Evolutionary conservation across 331 rosid genomes (phyloP).

Genomic region (Telfairia occidentalis): DNA sequence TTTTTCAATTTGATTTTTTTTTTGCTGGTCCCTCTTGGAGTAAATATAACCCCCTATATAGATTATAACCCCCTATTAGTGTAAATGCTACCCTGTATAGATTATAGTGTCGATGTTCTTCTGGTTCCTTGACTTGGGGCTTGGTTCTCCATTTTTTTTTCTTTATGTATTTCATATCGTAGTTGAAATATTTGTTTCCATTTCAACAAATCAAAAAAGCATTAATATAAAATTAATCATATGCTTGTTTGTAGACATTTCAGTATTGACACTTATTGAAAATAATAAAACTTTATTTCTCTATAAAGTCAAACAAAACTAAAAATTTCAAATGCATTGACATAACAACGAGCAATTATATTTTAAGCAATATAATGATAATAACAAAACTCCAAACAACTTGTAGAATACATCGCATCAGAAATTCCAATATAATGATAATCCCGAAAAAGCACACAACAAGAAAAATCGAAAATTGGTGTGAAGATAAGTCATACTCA

Average conservation of each 20-base stretch:
- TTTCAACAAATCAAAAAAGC: not conserved
- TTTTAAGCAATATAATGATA: not conserved
- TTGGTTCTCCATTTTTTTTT: not conserved
- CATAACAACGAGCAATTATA: not conserved
- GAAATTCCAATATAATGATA: not conserved
- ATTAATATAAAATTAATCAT: not conserved
- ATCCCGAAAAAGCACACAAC: not conserved
- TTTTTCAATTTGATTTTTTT: too few species aligned
- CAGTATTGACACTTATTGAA: not conserved
- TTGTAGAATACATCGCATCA: not conserved
- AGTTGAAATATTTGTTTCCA: not conserved
- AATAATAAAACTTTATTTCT: not conserved
- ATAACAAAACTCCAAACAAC: not conserved
- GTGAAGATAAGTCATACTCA: conserved; percentile 44
- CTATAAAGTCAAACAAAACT: not conserved
- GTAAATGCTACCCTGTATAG: not conserved
- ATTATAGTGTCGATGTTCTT: not conserved
- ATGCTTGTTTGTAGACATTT: not conserved
- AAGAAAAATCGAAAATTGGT: not conserved
- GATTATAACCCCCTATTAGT: not conserved
- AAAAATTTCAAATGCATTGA: not conserved
- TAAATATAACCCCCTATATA: not conserved
- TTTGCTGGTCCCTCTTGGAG: not conserved
- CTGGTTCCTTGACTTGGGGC: not conserved
- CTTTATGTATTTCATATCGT: not conserved